Conservation (phyloP, 106 monocot species). For the Phalaenopsis equestris region DNA sequence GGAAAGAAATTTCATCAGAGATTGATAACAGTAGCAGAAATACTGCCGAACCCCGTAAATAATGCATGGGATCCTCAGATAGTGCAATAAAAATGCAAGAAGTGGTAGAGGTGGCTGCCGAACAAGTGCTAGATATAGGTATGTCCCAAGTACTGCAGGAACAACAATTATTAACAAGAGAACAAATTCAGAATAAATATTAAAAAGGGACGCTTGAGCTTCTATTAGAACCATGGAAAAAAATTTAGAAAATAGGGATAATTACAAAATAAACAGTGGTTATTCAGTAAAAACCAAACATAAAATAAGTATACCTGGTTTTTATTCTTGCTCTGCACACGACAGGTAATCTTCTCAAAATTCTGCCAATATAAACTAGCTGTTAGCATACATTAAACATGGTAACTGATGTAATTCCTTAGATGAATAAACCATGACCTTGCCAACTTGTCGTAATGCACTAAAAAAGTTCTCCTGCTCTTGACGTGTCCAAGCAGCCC, state of each 20-base stretch:
- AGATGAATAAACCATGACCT: slow-evolving; percentile 28
- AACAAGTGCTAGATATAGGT: too few relatives aligned
- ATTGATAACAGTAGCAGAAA: too few relatives aligned
- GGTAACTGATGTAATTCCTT: not conserved
- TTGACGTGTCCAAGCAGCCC: slow-evolving; percentile 99
- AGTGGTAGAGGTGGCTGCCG: too few relatives aligned
- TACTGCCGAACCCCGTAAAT: too few relatives aligned
- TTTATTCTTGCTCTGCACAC: slow-evolving; percentile 93
- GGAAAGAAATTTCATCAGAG: too few relatives aligned
- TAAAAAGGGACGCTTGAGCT: not conserved
- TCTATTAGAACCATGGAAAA: not conserved
- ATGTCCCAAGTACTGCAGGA: too few relatives aligned
- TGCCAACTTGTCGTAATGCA: slow-evolving; percentile 97
- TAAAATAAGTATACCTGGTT: slow-evolving; percentile 49
- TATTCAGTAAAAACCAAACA: not conserved
- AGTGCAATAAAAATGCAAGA: too few relatives aligned
- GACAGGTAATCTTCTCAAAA: slow-evolving; percentile 94
- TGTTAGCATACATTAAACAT: slow-evolving; percentile 7
- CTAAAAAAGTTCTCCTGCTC: slow-evolving; percentile 97
- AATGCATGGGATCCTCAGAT: too few relatives aligned
- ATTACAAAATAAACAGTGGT: not conserved
- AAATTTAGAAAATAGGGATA: not conserved
- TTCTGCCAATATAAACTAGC: slow-evolving; percentile 43
- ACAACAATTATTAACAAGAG: not conserved
- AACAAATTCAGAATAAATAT: not conserved